Evolutionary conservation across 2,329 filamentous ascomycete genomes (phyloP), one percentile per base, ranked within the genome.

Genomic region (Fulvia fulva): DNA sequence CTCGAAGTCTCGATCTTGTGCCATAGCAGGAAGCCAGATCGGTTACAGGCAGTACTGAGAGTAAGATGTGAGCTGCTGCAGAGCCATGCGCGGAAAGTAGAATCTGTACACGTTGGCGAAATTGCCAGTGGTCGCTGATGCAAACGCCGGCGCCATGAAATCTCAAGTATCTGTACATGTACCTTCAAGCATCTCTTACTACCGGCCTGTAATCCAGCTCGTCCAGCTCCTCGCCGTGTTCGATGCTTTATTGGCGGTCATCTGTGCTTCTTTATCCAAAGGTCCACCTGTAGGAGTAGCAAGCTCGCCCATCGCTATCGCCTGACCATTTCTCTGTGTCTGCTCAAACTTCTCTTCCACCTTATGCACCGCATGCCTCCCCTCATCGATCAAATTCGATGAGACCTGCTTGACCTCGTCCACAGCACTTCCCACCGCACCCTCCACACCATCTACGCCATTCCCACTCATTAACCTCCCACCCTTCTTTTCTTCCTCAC

Each of bases 251-350:
- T 73, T 63, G 5, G 68, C 65, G n/a, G 71, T 73, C 53, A 74
- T 69, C 43, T 76, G 73, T 28, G 76, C 78, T 64, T 77, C 68
- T 51, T 74, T 74, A 67, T 81, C 79, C 43, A 81, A 66, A 43
- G 76, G 75, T 1, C 78, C 79, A 12, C 78, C 78, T 3, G 57
- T 21, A 34, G 66, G 67, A 30, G 52, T 61, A 26, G 68, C 55
- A 22, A 64, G 60, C 45, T 68, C 67, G 12, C 47, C 47, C 4
- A 50, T 50, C 46, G 68, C 64, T 47, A 68, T 53, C 51, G 61
- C 65, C 43, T 69, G 67, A 45, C 61, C 68, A 32, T 68, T 63
- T 49, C 64, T 67, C 43, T 68, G 59, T 56, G 66, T 60, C 25
- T 60, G 56, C 8, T 70, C 65, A 21, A 73, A 43, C 45, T 67